These are phyloP conservation scores for Pulveroboletus sp. DNA, from an alignment of 768 basidiomycete genomes.

Conservation along the genomic window DNA sequence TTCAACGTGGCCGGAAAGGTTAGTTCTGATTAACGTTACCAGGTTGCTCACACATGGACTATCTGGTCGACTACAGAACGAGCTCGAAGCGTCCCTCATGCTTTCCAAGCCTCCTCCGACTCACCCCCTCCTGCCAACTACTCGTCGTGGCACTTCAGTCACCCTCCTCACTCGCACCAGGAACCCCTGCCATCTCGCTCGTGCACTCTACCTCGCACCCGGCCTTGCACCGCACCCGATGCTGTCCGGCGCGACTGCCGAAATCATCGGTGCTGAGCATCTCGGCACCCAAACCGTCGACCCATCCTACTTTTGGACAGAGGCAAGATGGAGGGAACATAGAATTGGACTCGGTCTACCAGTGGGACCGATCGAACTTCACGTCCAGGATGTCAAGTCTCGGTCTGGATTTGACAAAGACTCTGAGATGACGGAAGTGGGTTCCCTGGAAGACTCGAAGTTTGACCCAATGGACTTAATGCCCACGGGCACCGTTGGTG, in stretches of 20 bases:
- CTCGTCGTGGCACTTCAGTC: constrained; percentile 58
- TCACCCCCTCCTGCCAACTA: constrained; percentile 52
- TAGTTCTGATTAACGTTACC: neutral
- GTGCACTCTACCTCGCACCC: constrained; percentile 68
- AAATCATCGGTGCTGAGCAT: constrained; percentile 47
- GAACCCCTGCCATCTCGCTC: constrained; percentile 71
- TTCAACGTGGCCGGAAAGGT: constrained; percentile 81
- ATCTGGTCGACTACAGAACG: constrained; percentile 46
- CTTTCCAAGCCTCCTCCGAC: constrained; percentile 70
- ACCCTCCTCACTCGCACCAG: constrained; percentile 62
- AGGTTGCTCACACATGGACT: neutral
- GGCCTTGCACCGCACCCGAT: constrained; percentile 59
- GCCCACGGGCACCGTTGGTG: constrained; percentile 80
- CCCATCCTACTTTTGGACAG: constrained; percentile 75
- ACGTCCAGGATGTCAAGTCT: constrained; percentile 12
- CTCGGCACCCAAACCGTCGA: constrained; percentile 59
- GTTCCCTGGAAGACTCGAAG: constrained; percentile 11
- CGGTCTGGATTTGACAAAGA: constrained; percentile 9
- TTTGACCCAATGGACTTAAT: constrained; percentile 45
- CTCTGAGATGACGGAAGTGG: constrained; percentile 16
- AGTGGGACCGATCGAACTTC: constrained; percentile 50
- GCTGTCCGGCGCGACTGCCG: constrained; percentile 62
- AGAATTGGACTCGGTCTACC: constrained; percentile 68
- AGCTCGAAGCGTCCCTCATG: constrained; percentile 79
- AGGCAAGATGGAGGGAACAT: constrained; percentile 73